phyloP scores from a whole-genome alignment of 2,329 filamentous ascomycete genomes.

The Penicillium sp. region DNA sequence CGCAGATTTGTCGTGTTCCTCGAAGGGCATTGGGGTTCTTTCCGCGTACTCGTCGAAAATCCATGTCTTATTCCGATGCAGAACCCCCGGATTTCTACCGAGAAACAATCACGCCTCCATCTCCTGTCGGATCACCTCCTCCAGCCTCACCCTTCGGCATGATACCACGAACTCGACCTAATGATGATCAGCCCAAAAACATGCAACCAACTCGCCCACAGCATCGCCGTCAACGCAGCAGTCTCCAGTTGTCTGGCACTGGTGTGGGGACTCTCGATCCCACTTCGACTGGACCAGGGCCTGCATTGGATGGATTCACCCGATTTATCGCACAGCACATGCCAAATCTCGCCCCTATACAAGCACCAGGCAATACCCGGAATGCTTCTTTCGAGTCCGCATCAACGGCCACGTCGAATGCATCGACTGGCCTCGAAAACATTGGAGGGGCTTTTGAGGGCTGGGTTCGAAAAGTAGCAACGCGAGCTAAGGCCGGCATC shows the following conservation, averaged over 20 bases:
- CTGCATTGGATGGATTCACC: conserved; percentile 80
- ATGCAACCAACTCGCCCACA: conserved; percentile 26
- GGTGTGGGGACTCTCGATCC: conserved; percentile 82
- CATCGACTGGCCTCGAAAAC: conserved; percentile 64
- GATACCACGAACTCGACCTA: conserved; percentile 29
- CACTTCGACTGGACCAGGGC: conserved; percentile 55
- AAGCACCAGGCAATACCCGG: conserved; percentile 56
- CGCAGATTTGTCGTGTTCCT: conserved; percentile 83
- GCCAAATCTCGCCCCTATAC: conserved; percentile 68
- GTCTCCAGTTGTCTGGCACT: conserved; percentile 70
- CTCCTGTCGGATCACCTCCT: conserved; percentile 27
- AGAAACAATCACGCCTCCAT: conserved; percentile 32
- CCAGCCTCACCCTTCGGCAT: conserved; percentile 29
- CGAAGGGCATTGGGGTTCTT: conserved; percentile 84
- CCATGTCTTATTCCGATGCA: conserved; percentile 61
- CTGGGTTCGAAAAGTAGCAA: conserved; percentile 81
- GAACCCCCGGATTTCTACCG: conserved; percentile 40
- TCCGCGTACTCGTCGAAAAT: conserved; percentile 86
- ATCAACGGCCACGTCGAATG: conserved; percentile 33
- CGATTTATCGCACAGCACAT: conserved; percentile 80
- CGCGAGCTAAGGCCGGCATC: conserved; percentile 41
- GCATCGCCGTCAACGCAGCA: conserved; percentile 43
- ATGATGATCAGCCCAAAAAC: conserved; percentile 31
- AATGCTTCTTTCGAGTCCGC: conserved; percentile 38
- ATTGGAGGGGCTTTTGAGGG: conserved; percentile 84